A percentile compares a stretch with the other conserved stretches of the same genome.
phyloP scores from a whole-genome alignment of 1,284 basidiomycete species.

The Moesziomyces sp. region DNA sequence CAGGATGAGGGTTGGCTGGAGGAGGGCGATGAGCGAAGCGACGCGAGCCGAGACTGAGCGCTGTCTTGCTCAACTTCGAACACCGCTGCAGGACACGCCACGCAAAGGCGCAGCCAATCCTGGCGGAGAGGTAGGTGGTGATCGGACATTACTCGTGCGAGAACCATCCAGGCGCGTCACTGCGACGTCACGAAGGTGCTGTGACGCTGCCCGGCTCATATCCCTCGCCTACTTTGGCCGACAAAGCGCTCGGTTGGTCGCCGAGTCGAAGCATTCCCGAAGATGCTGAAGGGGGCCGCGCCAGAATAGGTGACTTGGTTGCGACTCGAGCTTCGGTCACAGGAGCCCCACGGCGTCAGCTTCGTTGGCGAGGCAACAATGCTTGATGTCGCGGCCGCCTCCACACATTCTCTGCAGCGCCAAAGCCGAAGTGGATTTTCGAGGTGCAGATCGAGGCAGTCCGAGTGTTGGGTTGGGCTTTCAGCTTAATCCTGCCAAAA shows the following conservation, averaged over 20 bases:
- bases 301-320: no score
- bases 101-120: not conserved
- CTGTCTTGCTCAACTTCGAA: not conserved
- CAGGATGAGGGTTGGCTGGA: not conserved
- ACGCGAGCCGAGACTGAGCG: constrained; percentile 5
- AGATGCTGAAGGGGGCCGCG: no score
- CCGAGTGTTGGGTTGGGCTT: not conserved
- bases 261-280: no score
- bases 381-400: not conserved
- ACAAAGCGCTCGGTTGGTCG: no score
- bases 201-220: no score
- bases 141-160: constrained; percentile 9
- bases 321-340: no score
- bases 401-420: not conserved
- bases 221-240: no score
- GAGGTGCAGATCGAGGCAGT: not conserved
- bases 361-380: no score
- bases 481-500: not conserved
- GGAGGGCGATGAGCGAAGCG: not conserved
- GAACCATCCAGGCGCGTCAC: not conserved
- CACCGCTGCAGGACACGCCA: constrained; percentile 1
- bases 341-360: no score
- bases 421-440: not conserved
- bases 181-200: no score
- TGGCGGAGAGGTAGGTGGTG: not conserved